Percentiles rank a stretch among this genome's conserved stretches.
Conservation (phyloP, 2,329 filamentous ascomycete genomes). For the Arthroderma sp. region DNA sequence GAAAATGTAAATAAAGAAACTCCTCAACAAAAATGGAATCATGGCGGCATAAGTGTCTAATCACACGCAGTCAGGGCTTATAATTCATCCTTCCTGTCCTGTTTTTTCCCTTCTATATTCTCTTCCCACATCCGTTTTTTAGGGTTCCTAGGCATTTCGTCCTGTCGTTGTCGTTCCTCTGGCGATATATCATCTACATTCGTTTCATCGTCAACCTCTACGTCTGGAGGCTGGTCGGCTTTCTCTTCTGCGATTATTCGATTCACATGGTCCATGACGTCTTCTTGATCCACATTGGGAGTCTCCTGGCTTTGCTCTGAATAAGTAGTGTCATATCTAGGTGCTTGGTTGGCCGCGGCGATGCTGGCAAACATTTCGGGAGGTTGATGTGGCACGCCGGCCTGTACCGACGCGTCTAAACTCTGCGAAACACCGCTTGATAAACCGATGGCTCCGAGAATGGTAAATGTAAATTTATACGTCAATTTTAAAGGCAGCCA, state of each 20-base stretch:
- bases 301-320: neutral
- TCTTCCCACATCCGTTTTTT: conserved; percentile 39
- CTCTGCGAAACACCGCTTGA: neutral
- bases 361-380: neutral
- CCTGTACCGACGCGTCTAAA: neutral
- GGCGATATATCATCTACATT: conserved; percentile 23
- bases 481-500: conserved; percentile 65
- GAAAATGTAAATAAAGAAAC: too few species aligned
- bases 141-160: conserved; percentile 30
- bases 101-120: conserved; percentile 14
- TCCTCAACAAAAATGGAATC: too few species aligned
- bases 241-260: conserved; percentile 14
- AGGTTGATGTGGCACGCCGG: neutral
- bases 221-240: neutral
- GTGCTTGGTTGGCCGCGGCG: neutral
- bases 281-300: neutral
- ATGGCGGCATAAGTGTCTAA: neutral
- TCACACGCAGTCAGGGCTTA: neutral
- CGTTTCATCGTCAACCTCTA: conserved; percentile 12
- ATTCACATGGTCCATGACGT: conserved; percentile 30
- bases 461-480: conserved; percentile 45
- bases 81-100: conserved; percentile 11
- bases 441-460: conserved; percentile 41
- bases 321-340: neutral
- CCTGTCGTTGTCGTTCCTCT: conserved; percentile 23